These are phyloP conservation scores for Apiospora aurea DNA, from an alignment of 2,329 filamentous ascomycete genomes.

Conservation along the genomic window DNA sequence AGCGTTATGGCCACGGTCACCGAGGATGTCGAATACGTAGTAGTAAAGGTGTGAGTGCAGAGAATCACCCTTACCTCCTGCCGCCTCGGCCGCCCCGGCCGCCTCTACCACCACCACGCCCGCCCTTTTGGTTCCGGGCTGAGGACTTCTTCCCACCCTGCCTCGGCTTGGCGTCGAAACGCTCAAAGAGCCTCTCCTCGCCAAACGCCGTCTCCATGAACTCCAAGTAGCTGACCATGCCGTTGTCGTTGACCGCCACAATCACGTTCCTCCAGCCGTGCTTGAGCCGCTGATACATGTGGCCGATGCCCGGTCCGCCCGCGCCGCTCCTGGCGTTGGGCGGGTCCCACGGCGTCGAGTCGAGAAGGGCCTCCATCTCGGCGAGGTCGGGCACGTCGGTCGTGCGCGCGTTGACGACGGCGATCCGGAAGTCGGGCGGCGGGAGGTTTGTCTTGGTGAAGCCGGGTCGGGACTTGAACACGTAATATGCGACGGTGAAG, in stretches of 20 bases:
- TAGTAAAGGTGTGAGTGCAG: not conserved
- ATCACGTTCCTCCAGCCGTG: constrained; percentile 85
- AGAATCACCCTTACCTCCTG: constrained; percentile 7
- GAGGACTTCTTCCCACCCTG: constrained; percentile 37
- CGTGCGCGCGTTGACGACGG: constrained; percentile 78
- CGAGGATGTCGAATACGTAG: not conserved
- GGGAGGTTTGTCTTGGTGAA: constrained; percentile 85
- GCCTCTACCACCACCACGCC: constrained; percentile 32
- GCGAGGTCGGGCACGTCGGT: constrained; percentile 75
- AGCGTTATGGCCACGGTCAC: not conserved
- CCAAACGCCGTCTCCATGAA: constrained; percentile 83
- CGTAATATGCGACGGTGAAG: constrained; percentile 78
- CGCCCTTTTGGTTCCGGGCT: constrained; percentile 29
- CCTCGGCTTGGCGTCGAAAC: constrained; percentile 50
- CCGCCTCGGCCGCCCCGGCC: constrained; percentile 31
- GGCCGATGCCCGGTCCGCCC: constrained; percentile 44
- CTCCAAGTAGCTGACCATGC: constrained; percentile 86
- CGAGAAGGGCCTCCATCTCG: constrained; percentile 75
- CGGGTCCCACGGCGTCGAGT: constrained; percentile 74
- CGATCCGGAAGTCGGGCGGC: constrained; percentile 82
- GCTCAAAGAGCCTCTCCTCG: constrained; percentile 74
- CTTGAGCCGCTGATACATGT: constrained; percentile 78
- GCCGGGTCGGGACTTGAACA: constrained; percentile 75
- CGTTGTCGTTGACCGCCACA: constrained; percentile 87
- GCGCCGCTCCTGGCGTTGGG: constrained; percentile 55